These are phyloP conservation scores for Phytophthora palmivora DNA, from an alignment of 352 stramenopile genomes.

Conservation along the genomic window DNA sequence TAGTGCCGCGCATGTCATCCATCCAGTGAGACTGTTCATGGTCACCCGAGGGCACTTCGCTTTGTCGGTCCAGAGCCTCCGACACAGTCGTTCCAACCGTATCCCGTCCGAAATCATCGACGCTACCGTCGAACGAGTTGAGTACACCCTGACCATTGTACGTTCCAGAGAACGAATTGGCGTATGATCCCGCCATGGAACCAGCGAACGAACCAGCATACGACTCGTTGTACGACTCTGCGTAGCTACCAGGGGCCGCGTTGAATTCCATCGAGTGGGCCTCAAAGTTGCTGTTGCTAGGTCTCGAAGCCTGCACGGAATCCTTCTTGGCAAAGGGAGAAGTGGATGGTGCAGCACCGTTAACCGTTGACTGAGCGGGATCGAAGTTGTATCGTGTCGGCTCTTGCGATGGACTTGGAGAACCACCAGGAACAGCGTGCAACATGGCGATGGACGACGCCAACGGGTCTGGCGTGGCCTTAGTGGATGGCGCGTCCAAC, in stretches of 20 bases:
- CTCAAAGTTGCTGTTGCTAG: constrained; percentile 58
- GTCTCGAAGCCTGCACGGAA: constrained; percentile 47
- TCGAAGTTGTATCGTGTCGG: constrained; percentile 44
- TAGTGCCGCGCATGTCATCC: constrained; percentile 82
- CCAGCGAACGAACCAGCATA: constrained; percentile 48
- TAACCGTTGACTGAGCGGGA: constrained; percentile 39
- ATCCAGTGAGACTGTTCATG: constrained; percentile 69
- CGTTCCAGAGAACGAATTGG: constrained; percentile 49
- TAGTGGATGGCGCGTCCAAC: constrained; percentile 32
- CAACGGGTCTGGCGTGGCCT: constrained; percentile 32
- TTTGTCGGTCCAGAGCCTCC: constrained; percentile 35
- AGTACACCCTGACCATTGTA: constrained; percentile 62
- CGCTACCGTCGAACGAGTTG: constrained; percentile 59
- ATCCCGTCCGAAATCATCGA: constrained; percentile 47
- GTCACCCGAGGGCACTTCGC: constrained; percentile 30
- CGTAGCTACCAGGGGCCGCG: constrained; percentile 48
- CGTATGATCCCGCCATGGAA: constrained; percentile 48
- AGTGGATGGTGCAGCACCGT: constrained; percentile 31
- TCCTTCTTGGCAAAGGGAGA: constrained; percentile 52
- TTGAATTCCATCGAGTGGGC: constrained; percentile 64
- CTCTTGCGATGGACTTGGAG: constrained; percentile 34
- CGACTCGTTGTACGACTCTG: constrained; percentile 66
- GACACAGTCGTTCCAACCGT: constrained; percentile 43
- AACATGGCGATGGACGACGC: constrained; percentile 45
- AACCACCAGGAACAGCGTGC: constrained; percentile 21